Conservation (phyloP, 2,329 filamentous ascomycete genomes). For the Cryphonectria japonica region DNA sequence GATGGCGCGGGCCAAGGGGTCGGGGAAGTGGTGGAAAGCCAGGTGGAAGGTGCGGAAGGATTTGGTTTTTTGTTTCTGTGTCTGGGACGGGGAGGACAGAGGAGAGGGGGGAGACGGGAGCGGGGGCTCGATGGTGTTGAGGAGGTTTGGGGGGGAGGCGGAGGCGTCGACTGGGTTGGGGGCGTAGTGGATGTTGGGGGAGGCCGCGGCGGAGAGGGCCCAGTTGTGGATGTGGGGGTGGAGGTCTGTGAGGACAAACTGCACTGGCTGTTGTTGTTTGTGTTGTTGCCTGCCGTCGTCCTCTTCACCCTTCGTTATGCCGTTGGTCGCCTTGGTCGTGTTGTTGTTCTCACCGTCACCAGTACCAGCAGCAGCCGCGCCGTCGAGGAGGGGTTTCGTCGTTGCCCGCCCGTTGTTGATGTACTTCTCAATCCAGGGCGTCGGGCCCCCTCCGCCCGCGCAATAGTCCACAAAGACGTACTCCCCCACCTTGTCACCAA, state of each 20-base stretch:
- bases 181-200: conserved; percentile 63
- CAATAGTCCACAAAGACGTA: conserved; percentile 77
- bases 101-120: background rate
- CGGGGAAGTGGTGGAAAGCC: conserved; percentile 77
- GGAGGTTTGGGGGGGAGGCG: conserved; percentile 56
- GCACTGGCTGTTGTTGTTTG: conserved; percentile 40
- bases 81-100: conserved; percentile 43
- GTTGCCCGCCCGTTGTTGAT: conserved; percentile 50
- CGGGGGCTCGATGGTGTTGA: conserved; percentile 34
- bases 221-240: conserved; percentile 67
- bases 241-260: conserved; percentile 69
- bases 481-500: conserved; percentile 50
- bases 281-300: conserved; percentile 28
- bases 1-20: conserved; percentile 62
- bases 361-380: too few relatives aligned
- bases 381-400: conserved; percentile 9
- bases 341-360: background rate
- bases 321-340: background rate
- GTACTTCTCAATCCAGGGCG: conserved; percentile 63
- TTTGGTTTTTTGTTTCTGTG: conserved; percentile 36
- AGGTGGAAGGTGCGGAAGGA: conserved; percentile 71
- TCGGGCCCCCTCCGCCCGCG: conserved; percentile 73
- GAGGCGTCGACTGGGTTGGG: conserved; percentile 67
- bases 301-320: conserved; percentile 3
- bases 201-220: conserved; percentile 55